A percentile compares a stretch with the other conserved stretches of the same genome.
phyloP scores from a whole-genome alignment of 1,284 basidiomycete genomes.

The Austroboletus rostrupii region DNA sequence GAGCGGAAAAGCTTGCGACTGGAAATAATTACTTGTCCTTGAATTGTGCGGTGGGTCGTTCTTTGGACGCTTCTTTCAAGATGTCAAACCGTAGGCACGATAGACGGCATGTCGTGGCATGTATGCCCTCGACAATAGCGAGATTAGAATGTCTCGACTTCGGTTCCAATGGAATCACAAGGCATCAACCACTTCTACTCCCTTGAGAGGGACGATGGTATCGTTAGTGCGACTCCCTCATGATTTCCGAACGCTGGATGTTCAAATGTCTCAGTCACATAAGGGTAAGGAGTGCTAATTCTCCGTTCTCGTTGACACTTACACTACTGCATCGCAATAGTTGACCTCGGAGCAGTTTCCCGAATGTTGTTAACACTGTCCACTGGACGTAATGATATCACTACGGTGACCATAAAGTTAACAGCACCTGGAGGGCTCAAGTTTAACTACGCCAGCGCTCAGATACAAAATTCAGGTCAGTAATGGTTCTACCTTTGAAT shows the following conservation, averaged over 20 bases:
- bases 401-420: conserved; percentile 50
- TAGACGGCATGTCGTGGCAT: conserved; percentile 65
- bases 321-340: conserved; percentile 35
- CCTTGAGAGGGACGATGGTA: conserved; percentile 28
- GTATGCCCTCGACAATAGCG: conserved; percentile 57
- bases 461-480: conserved; percentile 38
- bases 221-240: conserved; percentile 54
- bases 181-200: conserved; percentile 21
- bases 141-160: conserved; percentile 56
- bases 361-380: conserved; percentile 52
- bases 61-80: not conserved
- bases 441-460: conserved; percentile 47
- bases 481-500: conserved; percentile 4
- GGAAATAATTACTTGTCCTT: conserved; percentile 56
- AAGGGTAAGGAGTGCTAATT: conserved; percentile 41
- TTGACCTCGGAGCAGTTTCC: conserved; percentile 61
- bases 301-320: not conserved
- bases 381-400: conserved; percentile 63
- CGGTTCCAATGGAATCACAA: conserved; percentile 56
- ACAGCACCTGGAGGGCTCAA: conserved; percentile 47
- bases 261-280: conserved; percentile 57
- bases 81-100: not conserved
- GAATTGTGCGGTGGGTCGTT: conserved; percentile 62
- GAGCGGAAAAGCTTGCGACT: conserved; percentile 38
- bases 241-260: conserved; percentile 56